phyloP scores from a whole-genome alignment of 768 basidiomycete genomes.

The Mrakia blollopis region DNA sequence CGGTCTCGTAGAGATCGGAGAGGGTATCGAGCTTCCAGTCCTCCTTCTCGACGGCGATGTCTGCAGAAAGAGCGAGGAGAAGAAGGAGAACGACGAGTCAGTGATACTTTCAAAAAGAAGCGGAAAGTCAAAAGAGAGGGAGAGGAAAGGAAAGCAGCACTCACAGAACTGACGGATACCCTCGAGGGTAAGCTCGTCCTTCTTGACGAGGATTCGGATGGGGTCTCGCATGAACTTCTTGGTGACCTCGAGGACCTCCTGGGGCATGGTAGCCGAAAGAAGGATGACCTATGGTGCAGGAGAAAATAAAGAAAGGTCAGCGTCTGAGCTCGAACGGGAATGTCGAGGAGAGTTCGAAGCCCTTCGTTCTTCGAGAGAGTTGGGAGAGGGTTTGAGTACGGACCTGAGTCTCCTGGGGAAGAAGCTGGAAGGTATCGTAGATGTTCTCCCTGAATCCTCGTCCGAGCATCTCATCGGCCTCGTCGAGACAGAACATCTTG shows the following conservation, averaged over 20 bases:
- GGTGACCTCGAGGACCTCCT: conserved; percentile 97
- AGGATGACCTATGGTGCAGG: conserved; percentile 69
- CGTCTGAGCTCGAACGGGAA: background rate
- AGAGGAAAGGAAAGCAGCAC: background rate
- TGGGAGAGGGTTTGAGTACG: background rate
- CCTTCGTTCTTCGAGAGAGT: no score
- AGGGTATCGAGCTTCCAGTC: conserved; percentile 99
- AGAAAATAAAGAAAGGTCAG: background rate
- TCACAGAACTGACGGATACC: conserved; percentile 47
- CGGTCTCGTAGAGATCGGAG: conserved; percentile 93
- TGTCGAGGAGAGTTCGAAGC: background rate
- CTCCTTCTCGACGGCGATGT: conserved; percentile 98
- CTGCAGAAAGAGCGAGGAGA: conserved; percentile 56
- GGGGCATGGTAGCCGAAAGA: conserved; percentile 89
- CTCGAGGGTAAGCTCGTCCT: conserved; percentile 96
- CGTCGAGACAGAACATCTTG: conserved; percentile 55
- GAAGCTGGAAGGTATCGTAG: conserved; percentile 96
- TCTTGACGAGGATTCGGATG: conserved; percentile 95
- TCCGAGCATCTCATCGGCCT: conserved; percentile 89
- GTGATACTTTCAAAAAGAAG: background rate
- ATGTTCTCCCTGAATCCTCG: conserved; percentile 99
- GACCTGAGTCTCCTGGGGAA: conserved; percentile 74
- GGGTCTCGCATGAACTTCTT: conserved; percentile 98
- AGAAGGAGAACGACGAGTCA: background rate
- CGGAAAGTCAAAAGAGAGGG: background rate